Evolutionary conservation across 768 basidiomycete species (phyloP), one percentile per base, ranked within the genome.

Genomic region (Mrakia blollopis): DNA sequence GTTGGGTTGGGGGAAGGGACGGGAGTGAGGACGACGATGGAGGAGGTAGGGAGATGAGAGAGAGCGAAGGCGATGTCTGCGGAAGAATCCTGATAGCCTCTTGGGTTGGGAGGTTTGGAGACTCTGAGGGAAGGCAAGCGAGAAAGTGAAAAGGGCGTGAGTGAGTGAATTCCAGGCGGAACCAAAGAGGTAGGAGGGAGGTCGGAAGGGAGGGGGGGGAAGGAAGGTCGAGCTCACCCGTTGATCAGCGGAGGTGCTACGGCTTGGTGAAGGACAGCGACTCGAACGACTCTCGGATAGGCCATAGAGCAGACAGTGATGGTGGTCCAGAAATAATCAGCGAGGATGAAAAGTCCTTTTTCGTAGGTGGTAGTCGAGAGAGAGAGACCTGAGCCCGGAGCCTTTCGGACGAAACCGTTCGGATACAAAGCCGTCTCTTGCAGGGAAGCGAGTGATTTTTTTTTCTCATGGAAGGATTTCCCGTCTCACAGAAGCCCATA

Each of bases 101-200:
- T 80, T 23, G 81, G 81, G 68, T 83, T 83, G 63, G 78, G 70
- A 35, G 82, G 81, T 79, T 83, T 83, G 67, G 73, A 54, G n/a
- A 82, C 79, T 30, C 62, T 63, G 32, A 32, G 35, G 32, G 32
- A 9, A 61, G 1, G 14, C 4, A 28, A 57, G 60, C 25, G 30
- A 63, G 35, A 23, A 14, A 16, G 28, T 37, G 2, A 32, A 32
- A 3, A 14, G 2, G 16, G 16, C 5, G n/a, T 37, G 6, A 35
- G 18, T 23, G 21, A 32, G 32, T 7, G n/a, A 5, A 50, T 9
- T 9, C 30, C 16, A 63, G 62, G 8, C 21, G 30, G 18, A 14
- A 28, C 3, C n/a, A 9, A 11, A 57, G 28, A 57, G 57, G 57
- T 2, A 37, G 14, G 32, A 37, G 18, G 28, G 30, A 18, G 32